Evolutionary conservation across 352 stramenopile genomes (phyloP), one percentile per base, ranked within the genome.

Genomic region (Phytophthora europaea): DNA sequence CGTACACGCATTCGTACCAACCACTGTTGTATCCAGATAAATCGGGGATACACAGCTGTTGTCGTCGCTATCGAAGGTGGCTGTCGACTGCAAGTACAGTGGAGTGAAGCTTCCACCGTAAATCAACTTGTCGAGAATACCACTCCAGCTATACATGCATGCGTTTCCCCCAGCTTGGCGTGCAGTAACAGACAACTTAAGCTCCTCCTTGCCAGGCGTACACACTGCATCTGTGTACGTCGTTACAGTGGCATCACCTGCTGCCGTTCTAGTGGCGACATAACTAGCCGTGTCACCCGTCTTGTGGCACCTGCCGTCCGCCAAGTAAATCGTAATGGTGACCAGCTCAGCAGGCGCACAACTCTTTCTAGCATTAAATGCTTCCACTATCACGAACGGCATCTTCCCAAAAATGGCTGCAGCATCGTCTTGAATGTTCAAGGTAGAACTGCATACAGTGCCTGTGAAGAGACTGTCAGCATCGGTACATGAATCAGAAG

Each of bases 281-380:
- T 28, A 26, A 13, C 47, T 53, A 23, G n/a, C 15, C 9, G 47
- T 13, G 0, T 9, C 47, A 53, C n/a, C 47, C n/a, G 47, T 53
- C 47, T 53, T 53, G 47, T 53, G 47, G 47, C 47, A 53, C 47
- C 26, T 53, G 7, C 47, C 47, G 15, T 53, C 47, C 9, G 47
- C 47, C 47, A 53, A 16, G 20, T 53, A 53, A 26, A 31, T n/a
- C n/a, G 18, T 53, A 15, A 53, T 53, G 9, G 2, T 28, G 8
- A 4, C 8, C 4, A 53, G n/a, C n/a, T 23, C 10, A 13, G 6
- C 47, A 28, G 6, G 9, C 13, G 47, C 47, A 9, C 47, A 53
- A 28, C n/a, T 28, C 3, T 28, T 15, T 8, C 47, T 10, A n/a
- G 20, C 6, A 12, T 10, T 8, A 15, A 28, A 53, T 7, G 6